A percentile compares a stretch with the other conserved stretches of the same genome.
phyloP scores from a whole-genome alignment of 345 rosid genomes.

The Mallotus nudiflorus region DNA sequence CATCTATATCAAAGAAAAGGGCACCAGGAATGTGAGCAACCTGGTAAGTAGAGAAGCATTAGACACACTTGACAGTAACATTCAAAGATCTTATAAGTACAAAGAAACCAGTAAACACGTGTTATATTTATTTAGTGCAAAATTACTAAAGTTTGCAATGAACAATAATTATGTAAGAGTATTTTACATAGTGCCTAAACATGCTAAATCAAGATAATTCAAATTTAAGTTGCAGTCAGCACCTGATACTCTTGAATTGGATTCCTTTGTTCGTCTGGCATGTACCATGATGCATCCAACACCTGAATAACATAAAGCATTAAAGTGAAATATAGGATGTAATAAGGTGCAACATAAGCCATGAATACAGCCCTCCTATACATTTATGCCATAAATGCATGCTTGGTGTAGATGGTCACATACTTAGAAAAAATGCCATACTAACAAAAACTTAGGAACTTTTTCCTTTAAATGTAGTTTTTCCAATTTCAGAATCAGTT shows the following conservation, averaged over 20 bases:
- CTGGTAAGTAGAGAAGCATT: slow-evolving; percentile 36
- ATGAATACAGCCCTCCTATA: no score
- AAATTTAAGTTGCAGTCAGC: slow-evolving; percentile 13
- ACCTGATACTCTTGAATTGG: slow-evolving; percentile 99
- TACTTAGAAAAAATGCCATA: background rate
- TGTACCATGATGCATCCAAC: slow-evolving; percentile 97
- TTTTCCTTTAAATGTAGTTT: background rate
- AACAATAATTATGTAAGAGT: background rate
- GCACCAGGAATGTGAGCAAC: slow-evolving; percentile 99
- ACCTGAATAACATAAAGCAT: slow-evolving; percentile 46
- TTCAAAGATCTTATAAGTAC: background rate
- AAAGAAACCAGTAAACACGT: slow-evolving; percentile 8
- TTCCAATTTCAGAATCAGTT: background rate
- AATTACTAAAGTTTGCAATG: background rate
- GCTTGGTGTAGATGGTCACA: background rate
- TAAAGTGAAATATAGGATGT: background rate
- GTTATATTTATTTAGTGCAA: background rate
- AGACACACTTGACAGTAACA: slow-evolving; percentile 6
- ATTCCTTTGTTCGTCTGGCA: slow-evolving; percentile 97
- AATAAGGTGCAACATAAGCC: background rate
- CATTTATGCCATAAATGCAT: background rate
- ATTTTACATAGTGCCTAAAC: background rate
- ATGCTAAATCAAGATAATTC: background rate
- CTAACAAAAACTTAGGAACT: background rate
- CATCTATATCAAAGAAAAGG: slow-evolving; percentile 95